A percentile compares a stretch with the other conserved stretches of the same genome.
Evolutionary conservation across 768 basidiomycete species (phyloP).

Genomic region (Paxillus rubicundulus): DNA sequence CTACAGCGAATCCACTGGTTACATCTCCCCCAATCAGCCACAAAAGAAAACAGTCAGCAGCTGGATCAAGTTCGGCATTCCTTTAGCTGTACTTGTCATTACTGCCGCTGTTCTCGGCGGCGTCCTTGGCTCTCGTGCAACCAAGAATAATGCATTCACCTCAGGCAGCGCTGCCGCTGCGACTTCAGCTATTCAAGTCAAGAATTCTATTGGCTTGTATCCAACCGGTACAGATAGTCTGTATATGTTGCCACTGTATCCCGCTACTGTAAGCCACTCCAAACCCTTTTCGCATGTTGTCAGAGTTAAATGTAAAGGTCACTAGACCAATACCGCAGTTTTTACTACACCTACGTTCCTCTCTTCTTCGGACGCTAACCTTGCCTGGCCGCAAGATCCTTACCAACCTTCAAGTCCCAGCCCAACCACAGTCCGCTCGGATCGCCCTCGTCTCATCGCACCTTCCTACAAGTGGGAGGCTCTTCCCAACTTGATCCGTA

Average conservation of each 20-base stretch:
- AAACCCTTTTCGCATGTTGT: background rate
- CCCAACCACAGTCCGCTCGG: constrained; percentile 60
- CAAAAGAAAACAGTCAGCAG: constrained; percentile 56
- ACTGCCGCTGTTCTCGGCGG: constrained; percentile 73
- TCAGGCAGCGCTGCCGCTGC: constrained; percentile 39
- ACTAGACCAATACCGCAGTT: constrained; percentile 70
- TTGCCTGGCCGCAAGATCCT: constrained; percentile 79
- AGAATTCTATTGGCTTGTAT: constrained; percentile 62
- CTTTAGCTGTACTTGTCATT: constrained; percentile 61
- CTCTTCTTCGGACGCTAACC: constrained; percentile 45
- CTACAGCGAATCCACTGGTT: constrained; percentile 69
- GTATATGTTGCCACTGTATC: constrained; percentile 83
- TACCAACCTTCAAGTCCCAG: constrained; percentile 64
- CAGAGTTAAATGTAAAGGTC: constrained; percentile 1
- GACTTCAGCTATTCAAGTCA: constrained; percentile 56
- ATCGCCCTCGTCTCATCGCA: constrained; percentile 90
- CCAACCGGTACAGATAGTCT: constrained; percentile 77
- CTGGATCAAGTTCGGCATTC: constrained; percentile 77
- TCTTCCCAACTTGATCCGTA: constrained; percentile 70
- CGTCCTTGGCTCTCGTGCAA: constrained; percentile 66
- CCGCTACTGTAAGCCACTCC: constrained; percentile 69
- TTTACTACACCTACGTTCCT: constrained; percentile 73
- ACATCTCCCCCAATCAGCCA: constrained; percentile 48
- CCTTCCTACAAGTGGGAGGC: constrained; percentile 89
- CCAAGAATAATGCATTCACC: constrained; percentile 35